These are phyloP conservation scores for Penicillium sp. DNA, from an alignment of 2,329 filamentous ascomycete species.

Conservation along the genomic window DNA sequence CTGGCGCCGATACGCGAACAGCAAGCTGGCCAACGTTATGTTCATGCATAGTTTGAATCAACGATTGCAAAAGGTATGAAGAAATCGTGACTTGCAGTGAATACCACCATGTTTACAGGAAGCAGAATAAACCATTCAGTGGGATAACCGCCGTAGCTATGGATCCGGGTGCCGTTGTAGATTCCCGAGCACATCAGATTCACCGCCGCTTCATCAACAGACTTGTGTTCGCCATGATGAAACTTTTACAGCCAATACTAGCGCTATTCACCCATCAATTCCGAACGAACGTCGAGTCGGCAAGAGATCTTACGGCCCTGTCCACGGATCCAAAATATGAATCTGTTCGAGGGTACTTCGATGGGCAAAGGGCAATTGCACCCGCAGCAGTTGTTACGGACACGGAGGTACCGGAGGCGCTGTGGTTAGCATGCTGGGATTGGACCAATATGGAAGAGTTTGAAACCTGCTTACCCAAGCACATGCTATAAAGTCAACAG, in stretches of 20 bases:
- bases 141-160: conserved; percentile 9
- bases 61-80: conserved; percentile 4
- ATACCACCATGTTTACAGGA: background rate
- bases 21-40: conserved; percentile 13
- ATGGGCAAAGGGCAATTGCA: background rate
- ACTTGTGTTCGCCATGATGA: background rate
- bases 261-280: background rate
- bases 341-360: background rate
- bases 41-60: conserved; percentile 11
- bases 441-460: background rate
- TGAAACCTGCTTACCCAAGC: background rate
- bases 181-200: conserved; percentile 7
- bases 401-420: background rate
- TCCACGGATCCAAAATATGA: background rate
- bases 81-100: background rate
- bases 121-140: background rate
- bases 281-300: background rate
- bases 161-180: conserved; percentile 7
- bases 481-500: background rate
- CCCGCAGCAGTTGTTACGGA: background rate
- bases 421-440: background rate
- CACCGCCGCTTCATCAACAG: background rate
- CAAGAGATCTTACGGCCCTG: background rate
- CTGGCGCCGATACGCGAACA: conserved; percentile 9
- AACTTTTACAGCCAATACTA: background rate